These are phyloP conservation scores for Sporisorium sorghi DNA, from an alignment of 1,284 basidiomycete species.

Conservation along the genomic window DNA sequence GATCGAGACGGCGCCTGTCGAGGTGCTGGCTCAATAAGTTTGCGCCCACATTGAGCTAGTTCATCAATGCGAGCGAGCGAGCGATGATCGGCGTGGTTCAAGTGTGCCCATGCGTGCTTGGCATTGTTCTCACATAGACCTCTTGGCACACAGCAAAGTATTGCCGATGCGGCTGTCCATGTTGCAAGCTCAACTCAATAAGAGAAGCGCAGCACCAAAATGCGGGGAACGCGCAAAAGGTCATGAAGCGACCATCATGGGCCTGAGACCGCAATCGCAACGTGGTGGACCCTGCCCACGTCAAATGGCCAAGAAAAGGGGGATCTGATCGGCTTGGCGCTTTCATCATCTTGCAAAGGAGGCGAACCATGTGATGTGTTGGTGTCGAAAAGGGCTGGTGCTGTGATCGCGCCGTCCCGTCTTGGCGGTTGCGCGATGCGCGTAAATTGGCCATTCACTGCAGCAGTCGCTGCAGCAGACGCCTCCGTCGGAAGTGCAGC, in stretches of 20 bases:
- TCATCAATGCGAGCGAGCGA: not conserved
- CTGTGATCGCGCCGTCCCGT: no score
- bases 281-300: not conserved
- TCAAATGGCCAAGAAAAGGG: not conserved
- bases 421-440: no score
- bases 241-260: not conserved
- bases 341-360: no score
- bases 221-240: not conserved
- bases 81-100: not conserved
- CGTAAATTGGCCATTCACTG: no score
- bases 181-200: not conserved
- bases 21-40: conserved; percentile 40
- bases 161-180: no score
- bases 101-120: not conserved
- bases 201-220: not conserved
- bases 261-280: not conserved
- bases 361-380: no score
- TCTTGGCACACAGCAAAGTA: no score
- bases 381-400: no score
- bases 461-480: no score
- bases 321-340: conserved; percentile 1
- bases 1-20: conserved; percentile 47
- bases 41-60: conserved; percentile 16
- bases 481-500: no score
- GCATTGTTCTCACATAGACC: no score